Evolutionary conservation across 2,329 filamentous ascomycete species (phyloP), one percentile per base, ranked within the genome.

Genomic region (Beauveria sp.): DNA sequence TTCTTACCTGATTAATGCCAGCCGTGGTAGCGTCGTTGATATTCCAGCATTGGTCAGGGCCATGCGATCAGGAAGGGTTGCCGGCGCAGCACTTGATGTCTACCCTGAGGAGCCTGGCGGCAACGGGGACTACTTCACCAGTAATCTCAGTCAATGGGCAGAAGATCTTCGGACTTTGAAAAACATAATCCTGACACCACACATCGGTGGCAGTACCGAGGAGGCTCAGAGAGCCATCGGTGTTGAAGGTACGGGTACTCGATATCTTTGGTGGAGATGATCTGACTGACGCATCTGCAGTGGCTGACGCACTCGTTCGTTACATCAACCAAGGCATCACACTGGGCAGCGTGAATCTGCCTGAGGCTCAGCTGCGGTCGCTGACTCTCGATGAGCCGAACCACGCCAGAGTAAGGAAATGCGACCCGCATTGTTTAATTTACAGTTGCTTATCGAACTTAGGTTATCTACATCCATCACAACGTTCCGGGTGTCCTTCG

Each of bases 321-420:
- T 99, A 98, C 74, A 95, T 98, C 73, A 99, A 98, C 78, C 91
- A 95, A 75, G 95, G 95, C 63, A 86, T 88, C 61, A 99, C 95
- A 3, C 76, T 96, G 28, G 93, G 92, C 66, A 91, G 93, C 64
- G 95, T 98, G 73, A 99, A 99, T 78, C 81, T 99, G 79, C 95
- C 95, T n/a, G 95, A 98, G 76, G 90, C 96, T 68, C 87, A 87
- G 68, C 82, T 99, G 69, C 89, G 95, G 67, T 92, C 88, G n/a
- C 78, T 97, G 69, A 96, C 92, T 2, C 83, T 91, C 66, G 93
- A 96, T 63, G 92, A 98, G 77, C 85, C 89, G 26, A 87, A 96
- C 73, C 89, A 95, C 73, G 92, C 93, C 60, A 88, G 95, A 72
- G 89, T 88, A 75, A 63, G 71, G 63, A 34, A 16, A 10, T 34